Percentiles rank a stretch among this genome's conserved stretches.
Evolutionary conservation across 2,329 filamentous ascomycete genomes (phyloP).

Genomic region (Talaromyces rugulosus): DNA sequence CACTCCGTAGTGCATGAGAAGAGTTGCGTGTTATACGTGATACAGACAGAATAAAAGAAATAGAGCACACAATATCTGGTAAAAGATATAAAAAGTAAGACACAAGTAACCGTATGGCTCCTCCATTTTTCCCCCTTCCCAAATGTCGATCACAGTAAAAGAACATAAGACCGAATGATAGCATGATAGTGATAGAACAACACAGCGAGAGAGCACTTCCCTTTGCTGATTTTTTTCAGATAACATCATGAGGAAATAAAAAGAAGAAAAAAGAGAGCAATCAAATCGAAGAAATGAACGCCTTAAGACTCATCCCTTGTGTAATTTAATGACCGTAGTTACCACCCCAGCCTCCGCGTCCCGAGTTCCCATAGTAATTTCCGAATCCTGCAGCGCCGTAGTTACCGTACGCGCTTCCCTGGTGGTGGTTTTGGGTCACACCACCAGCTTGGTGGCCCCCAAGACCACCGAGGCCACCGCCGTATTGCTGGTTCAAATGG

Average conservation of each 20-base stretch:
- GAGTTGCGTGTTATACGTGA: slow-evolving; percentile 34
- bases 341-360: slow-evolving; percentile 43
- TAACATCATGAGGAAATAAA: slow-evolving; percentile 9
- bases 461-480: slow-evolving; percentile 42
- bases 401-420: slow-evolving; percentile 38
- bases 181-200: slow-evolving; percentile 10
- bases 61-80: not conserved
- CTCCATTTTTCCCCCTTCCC: slow-evolving; percentile 3
- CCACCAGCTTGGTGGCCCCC: slow-evolving; percentile 37
- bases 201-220: slow-evolving; percentile 14
- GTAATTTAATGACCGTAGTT: slow-evolving; percentile 43
- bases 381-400: slow-evolving; percentile 39
- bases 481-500: slow-evolving; percentile 52
- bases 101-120: slow-evolving; percentile 2
- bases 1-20: slow-evolving; percentile 25
- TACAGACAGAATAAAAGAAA: slow-evolving; percentile 25
- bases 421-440: slow-evolving; percentile 36
- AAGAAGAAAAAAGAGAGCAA: slow-evolving; percentile 15
- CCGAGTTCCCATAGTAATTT: slow-evolving; percentile 42
- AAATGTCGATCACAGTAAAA: slow-evolving; percentile 4
- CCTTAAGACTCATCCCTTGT: slow-evolving; percentile 17
- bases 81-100: not conserved
- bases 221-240: slow-evolving; percentile 14
- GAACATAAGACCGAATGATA: slow-evolving; percentile 3
- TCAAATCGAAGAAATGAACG: slow-evolving; percentile 15